Evolutionary conservation across 768 basidiomycete genomes (phyloP).

Genomic region (Coprinopsis cinerea): DNA sequence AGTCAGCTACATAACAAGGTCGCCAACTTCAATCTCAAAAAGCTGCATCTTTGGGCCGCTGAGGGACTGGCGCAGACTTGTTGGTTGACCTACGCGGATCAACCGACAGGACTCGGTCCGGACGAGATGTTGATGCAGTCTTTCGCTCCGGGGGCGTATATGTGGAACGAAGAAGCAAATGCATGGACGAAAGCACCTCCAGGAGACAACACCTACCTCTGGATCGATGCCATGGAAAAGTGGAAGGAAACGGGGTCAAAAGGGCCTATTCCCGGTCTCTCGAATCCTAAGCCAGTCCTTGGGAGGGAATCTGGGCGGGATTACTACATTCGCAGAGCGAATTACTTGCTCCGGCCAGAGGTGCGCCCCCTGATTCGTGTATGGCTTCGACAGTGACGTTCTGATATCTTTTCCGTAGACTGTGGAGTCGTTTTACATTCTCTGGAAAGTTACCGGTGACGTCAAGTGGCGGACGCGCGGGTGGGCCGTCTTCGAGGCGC

Average conservation of each 20-base stretch:
- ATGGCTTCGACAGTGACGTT: neutral
- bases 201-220: constrained; percentile 23
- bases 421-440: constrained; percentile 63
- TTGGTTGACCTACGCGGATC: constrained; percentile 66
- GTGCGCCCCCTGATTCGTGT: constrained; percentile 31
- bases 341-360: constrained; percentile 67
- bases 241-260: constrained; percentile 43
- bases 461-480: constrained; percentile 64
- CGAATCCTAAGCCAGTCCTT: constrained; percentile 29
- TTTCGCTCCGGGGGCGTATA: neutral
- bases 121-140: constrained; percentile 45
- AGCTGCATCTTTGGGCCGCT: constrained; percentile 72
- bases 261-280: constrained; percentile 49
- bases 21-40: constrained; percentile 43
- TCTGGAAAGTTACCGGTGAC: constrained; percentile 69
- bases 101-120: constrained; percentile 61
- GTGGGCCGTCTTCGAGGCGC: constrained; percentile 64
- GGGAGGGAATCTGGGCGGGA: constrained; percentile 34
- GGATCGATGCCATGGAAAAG: constrained; percentile 44
- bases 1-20: constrained; percentile 31
- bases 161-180: constrained; percentile 1
- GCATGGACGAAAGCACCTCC: constrained; percentile 4
- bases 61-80: constrained; percentile 70
- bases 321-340: constrained; percentile 40
- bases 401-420: constrained; percentile 38